A percentile compares a stretch with the other conserved stretches of the same genome.
Conservation (phyloP, 257 asterid species). For the Solanum lignicaule region DNA sequence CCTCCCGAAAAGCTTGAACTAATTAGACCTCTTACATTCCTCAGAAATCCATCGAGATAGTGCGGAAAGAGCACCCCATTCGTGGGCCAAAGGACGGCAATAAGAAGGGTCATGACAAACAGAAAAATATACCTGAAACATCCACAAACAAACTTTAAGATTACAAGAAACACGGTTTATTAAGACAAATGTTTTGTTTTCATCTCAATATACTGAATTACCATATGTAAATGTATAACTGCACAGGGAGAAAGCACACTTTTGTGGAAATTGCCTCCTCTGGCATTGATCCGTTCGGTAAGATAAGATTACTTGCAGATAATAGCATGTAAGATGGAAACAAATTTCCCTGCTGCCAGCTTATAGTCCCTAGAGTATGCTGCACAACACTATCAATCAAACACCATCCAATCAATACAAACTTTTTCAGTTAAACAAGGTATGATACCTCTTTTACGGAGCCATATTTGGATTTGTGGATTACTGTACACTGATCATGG, state of each 20-base stretch:
- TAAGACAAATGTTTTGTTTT: background rate
- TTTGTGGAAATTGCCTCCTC: slow-evolving; percentile 38
- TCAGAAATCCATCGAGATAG: slow-evolving; percentile 28
- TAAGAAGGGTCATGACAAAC: slow-evolving; percentile 51
- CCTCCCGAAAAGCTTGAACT: slow-evolving; percentile 30
- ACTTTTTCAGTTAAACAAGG: background rate
- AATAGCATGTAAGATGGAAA: slow-evolving; percentile 92
- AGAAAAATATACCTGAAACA: slow-evolving; percentile 67
- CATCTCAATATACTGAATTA: slow-evolving; percentile 11
- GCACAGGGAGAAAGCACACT: slow-evolving; percentile 90
- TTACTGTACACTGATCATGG: slow-evolving; percentile 88
- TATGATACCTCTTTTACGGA: slow-evolving; percentile 57
- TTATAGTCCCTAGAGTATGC: slow-evolving; percentile 93
- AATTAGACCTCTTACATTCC: slow-evolving; percentile 18
- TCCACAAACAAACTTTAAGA: background rate
- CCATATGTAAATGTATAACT: slow-evolving; percentile 73
- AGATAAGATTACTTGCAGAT: slow-evolving; percentile 45
- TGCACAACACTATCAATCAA: slow-evolving; percentile 38
- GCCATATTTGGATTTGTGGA: slow-evolving; percentile 46
- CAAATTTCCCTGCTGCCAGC: slow-evolving; percentile 98
- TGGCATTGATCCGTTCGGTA: slow-evolving; percentile 15
- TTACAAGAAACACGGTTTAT: background rate
- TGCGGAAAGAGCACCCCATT: slow-evolving; percentile 36
- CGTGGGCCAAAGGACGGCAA: slow-evolving; percentile 58
- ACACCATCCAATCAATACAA: background rate